Evolutionary conservation across 2,329 filamentous ascomycete species (phyloP).

Genomic region (Cryphonectria carpinicola): DNA sequence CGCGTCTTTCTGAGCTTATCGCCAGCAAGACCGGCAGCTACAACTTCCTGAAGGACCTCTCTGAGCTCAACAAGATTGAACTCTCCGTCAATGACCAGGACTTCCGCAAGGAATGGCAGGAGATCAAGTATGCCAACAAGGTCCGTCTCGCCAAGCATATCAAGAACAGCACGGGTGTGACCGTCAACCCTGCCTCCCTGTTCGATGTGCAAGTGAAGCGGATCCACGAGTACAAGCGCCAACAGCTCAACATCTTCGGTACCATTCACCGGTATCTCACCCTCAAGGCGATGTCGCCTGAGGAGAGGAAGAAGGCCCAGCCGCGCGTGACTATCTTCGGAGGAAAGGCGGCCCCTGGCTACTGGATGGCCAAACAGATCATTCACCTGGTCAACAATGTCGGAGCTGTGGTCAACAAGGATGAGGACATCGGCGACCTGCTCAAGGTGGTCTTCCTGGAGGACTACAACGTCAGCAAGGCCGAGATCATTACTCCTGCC

Average conservation of each 20-base stretch:
- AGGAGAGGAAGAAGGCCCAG: slow-evolving; percentile 83
- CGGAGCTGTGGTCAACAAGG: slow-evolving; percentile 86
- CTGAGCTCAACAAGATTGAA: slow-evolving; percentile 83
- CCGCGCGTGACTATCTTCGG: slow-evolving; percentile 95
- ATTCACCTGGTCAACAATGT: slow-evolving; percentile 97
- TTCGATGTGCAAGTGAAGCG: slow-evolving; percentile 99
- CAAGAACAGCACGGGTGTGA: slow-evolving; percentile 76
- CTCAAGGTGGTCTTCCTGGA: slow-evolving; percentile 97
- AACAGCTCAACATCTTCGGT: slow-evolving; percentile 98
- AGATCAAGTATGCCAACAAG: slow-evolving; percentile 98
- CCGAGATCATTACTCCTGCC: slow-evolving; percentile 92
- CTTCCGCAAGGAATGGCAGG: slow-evolving; percentile 93
- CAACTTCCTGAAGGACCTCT: slow-evolving; percentile 89
- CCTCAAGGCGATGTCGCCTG: slow-evolving; percentile 82
- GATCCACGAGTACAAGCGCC: slow-evolving; percentile 98
- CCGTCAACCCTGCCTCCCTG: slow-evolving; percentile 82
- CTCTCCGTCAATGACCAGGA: slow-evolving; percentile 80
- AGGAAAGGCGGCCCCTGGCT: slow-evolving; percentile 95
- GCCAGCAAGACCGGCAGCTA: slow-evolving; percentile 83
- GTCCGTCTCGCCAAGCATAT: slow-evolving; percentile 90
- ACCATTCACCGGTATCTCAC: slow-evolving; percentile 92
- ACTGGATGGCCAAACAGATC: slow-evolving; percentile 99
- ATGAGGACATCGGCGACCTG: slow-evolving; percentile 87
- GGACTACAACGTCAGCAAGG: slow-evolving; percentile 99
- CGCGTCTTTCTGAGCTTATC: slow-evolving; percentile 87